Percentiles rank a stretch among this genome's conserved stretches.
Conservation (phyloP, 208 protist genomes). For the Leishmania arabica region DNA sequence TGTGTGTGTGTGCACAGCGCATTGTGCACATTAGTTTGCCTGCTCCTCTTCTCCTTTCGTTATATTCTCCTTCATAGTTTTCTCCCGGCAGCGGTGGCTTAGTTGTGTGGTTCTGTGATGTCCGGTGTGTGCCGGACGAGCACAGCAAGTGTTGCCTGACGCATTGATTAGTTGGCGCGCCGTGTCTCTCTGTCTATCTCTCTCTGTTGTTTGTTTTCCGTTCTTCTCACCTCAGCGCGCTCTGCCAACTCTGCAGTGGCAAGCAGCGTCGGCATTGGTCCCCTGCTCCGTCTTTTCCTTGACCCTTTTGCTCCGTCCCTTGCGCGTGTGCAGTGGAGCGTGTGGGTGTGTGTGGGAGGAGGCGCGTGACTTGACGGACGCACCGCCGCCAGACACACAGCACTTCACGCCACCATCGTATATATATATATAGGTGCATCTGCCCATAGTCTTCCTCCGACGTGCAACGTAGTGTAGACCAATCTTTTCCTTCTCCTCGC, state of each 20-base stretch:
- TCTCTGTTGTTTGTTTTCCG: background rate
- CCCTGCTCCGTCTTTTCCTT: background rate
- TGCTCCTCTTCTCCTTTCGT: background rate
- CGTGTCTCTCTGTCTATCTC: background rate
- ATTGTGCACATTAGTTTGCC: background rate
- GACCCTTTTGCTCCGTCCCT: no score
- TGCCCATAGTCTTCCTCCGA: background rate
- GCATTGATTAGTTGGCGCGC: background rate
- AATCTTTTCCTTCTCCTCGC: background rate
- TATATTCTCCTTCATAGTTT: constrained; percentile 9
- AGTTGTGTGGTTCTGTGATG: no score
- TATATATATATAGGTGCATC: background rate
- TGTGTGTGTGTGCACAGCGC: no score
- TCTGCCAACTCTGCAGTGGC: background rate
- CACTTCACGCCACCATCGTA: background rate
- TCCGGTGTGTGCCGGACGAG: background rate
- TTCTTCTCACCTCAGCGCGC: background rate
- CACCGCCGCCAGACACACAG: background rate
- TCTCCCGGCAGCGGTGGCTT: background rate
- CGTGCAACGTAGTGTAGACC: background rate
- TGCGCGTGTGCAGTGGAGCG: background rate
- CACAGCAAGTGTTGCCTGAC: no score
- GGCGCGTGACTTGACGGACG: background rate
- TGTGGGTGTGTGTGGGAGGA: background rate
- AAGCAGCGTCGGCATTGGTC: background rate